Percentiles rank a stretch among this genome's conserved stretches.
Evolutionary conservation across 306 rosid species (phyloP).

Genomic region (Citrullus mucosospermus): DNA sequence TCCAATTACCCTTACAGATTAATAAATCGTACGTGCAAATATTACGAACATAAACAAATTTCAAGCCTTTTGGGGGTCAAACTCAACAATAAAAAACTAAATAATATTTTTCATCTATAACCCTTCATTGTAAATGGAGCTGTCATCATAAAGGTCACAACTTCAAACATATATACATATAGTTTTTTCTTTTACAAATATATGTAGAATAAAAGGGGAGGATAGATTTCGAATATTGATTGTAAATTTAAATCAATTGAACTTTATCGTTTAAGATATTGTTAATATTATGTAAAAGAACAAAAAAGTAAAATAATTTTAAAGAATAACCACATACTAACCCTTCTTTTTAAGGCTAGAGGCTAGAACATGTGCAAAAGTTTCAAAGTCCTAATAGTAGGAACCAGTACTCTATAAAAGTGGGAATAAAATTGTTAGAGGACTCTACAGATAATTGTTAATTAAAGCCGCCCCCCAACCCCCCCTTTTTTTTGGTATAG

Average conservation of each 20-base stretch:
- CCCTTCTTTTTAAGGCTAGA: not conserved
- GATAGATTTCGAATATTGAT: not conserved
- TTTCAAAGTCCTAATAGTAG: conserved; percentile 3
- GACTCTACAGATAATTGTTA: not conserved
- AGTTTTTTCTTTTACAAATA: no score
- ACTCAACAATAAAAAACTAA: not conserved
- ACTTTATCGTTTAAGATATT: not conserved
- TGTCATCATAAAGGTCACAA: not conserved
- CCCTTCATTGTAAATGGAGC: not conserved
- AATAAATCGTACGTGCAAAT: not conserved
- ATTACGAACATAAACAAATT: not conserved
- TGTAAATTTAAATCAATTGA: no score
- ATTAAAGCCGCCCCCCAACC: not conserved
- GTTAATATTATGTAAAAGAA: not conserved
- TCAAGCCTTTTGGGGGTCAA: not conserved
- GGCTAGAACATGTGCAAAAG: conserved; percentile 3
- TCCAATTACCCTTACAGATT: not conserved
- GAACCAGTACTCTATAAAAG: not conserved
- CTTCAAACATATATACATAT: no score
- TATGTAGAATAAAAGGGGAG: no score
- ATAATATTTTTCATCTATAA: not conserved
- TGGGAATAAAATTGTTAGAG: not conserved
- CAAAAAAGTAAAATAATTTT: not conserved
- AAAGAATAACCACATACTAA: not conserved
- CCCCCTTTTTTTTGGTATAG: not conserved